These are phyloP conservation scores for Mortierella claussenii DNA, from an alignment of 192 early-diverging fungal species.

Conservation along the genomic window DNA sequence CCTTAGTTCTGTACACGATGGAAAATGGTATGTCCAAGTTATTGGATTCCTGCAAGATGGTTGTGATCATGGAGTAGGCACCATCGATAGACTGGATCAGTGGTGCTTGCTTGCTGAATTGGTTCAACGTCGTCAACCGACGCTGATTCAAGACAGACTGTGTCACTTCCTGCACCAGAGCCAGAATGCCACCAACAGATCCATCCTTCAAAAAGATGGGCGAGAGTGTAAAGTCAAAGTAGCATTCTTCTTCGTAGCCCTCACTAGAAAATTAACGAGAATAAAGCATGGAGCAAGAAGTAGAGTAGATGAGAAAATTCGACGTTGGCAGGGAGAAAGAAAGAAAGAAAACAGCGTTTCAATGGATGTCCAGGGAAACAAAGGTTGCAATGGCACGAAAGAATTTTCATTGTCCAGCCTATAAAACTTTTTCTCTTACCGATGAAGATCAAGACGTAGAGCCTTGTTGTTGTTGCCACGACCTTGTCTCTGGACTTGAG, in stretches of 20 bases:
- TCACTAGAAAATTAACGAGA: conserved; percentile 27
- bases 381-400: too few relatives aligned
- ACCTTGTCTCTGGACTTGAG: not conserved
- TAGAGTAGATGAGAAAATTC: too few relatives aligned
- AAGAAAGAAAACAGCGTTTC: not conserved
- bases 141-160: conserved; percentile 42
- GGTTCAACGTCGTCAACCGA: conserved; percentile 42
- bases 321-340: not conserved
- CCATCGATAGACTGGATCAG: conserved; percentile 35
- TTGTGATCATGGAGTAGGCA: conserved; percentile 42
- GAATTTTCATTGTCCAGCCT: too few relatives aligned
- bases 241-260: conserved; percentile 55
- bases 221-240: conserved; percentile 54
- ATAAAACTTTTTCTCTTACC: conserved; percentile 28
- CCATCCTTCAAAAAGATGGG: conserved; percentile 50
- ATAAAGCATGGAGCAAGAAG: not conserved
- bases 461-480: conserved; percentile 26
- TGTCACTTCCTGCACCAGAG: conserved; percentile 51
- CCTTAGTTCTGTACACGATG: conserved; percentile 31
- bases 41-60: conserved; percentile 43
- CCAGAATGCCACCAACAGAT: conserved; percentile 38
- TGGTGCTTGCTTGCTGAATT: conserved; percentile 49
- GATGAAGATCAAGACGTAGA: conserved; percentile 34
- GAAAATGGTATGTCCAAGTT: conserved; percentile 41
- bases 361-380: not conserved